These are phyloP conservation scores for Ceratocystis albifundus DNA, from an alignment of 2,329 filamentous ascomycete genomes.

Conservation along the genomic window DNA sequence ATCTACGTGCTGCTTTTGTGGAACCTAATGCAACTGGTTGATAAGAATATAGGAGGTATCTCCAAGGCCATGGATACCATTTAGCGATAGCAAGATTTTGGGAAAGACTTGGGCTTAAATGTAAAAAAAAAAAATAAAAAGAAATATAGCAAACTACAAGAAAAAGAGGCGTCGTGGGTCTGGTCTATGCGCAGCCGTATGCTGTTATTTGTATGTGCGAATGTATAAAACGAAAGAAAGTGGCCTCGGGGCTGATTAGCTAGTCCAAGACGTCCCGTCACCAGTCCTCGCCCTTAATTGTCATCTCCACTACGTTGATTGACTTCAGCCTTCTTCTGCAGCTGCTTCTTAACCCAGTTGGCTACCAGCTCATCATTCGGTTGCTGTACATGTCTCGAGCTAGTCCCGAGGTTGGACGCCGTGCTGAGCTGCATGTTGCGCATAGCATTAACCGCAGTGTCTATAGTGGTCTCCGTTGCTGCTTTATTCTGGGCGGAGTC, in stretches of 20 bases:
- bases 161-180: too few relatives aligned
- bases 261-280: neutral
- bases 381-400: conserved; percentile 29
- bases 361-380: conserved; percentile 69
- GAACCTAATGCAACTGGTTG: neutral
- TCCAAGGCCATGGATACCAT: neutral
- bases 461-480: neutral
- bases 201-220: too few relatives aligned
- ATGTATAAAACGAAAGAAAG: too few relatives aligned
- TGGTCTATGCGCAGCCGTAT: too few relatives aligned
- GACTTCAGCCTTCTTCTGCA: conserved; percentile 47
- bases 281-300: neutral
- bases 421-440: neutral
- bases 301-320: neutral
- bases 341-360: conserved; percentile 64
- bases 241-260: too few relatives aligned
- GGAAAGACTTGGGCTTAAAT: too few relatives aligned
- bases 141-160: too few relatives aligned
- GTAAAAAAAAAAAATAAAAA: too few relatives aligned
- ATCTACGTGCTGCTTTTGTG: neutral
- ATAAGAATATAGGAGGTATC: neutral
- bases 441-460: neutral
- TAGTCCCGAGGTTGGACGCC: neutral
- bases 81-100: too few relatives aligned
- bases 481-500: neutral